Evolutionary conservation across 2,329 filamentous ascomycete genomes (phyloP), one percentile per base, ranked within the genome.

Genomic region (Monilinia aucupariae): DNA sequence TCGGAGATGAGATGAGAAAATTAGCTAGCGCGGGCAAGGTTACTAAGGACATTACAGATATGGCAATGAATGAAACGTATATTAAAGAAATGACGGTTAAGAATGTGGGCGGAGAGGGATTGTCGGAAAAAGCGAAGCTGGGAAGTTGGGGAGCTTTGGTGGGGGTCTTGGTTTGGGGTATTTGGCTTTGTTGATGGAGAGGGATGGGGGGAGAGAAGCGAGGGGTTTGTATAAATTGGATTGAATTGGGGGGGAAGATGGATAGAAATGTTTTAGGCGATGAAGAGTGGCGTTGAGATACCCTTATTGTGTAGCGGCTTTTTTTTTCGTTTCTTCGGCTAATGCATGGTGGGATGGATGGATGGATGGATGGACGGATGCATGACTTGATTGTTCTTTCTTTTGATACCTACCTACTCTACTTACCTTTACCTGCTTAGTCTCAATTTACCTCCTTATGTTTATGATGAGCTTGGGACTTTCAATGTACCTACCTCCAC

Each of bases 1-100:
- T 85, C 68, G 78, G 79, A 20, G 70, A 76, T 15, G 77, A 85
- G 71, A 72, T 85, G 68, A 75, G 76, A 30, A 74, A 77, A 64
- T 72, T 85, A 25, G 81, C 78, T 25, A 75, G 73, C 13, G 74
- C 75, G 1, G 78, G 80, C 0, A 71, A 69, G 25, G 70, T 82
- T 39, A 74, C 69, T 0, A 72, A 69, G 45, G 73, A 75, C 51
- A 72, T 77, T 48, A 49, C 72, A 67, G 66, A 67, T 17, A 69
- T 70, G 59, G 71, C 74, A 61, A 72, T 68, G 69, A 78, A 78
- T 67, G 65, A 71, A 15, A 72, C 70, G 3, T 66, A 71, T 51
- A 73, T 73, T 43, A 61, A 64, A n/a, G 64, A 65, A 37, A 67
- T 62, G 27, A 64, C 62, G n/a, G 63, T 54, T 25, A 63, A 62